Evolutionary conservation across 140 eudicot species (phyloP), one percentile per base, ranked within the genome.

Genomic region (Stevia rebaudiana): DNA sequence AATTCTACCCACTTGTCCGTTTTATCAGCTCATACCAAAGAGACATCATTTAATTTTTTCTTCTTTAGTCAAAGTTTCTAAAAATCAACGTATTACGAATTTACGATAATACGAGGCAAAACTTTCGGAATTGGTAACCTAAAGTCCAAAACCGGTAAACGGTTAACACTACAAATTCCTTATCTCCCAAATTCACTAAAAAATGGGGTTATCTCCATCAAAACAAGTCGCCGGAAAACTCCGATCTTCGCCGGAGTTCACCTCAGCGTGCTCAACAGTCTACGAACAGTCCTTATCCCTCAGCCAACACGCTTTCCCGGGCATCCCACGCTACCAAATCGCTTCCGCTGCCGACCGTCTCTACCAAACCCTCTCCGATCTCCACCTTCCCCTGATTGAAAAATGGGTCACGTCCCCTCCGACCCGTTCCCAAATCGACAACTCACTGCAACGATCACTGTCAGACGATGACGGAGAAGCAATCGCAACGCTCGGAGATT

Each of bases 271-370:
- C 80, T 62, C 62, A 53, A 56, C 92, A 24, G 81, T 65, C 69
- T 87, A 68, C 80, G 24, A 69, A 40, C 53, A 77, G 23, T 72
- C 74, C 39, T 46, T 76, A 25, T 35, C 84, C 33, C 71, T 79
- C 19, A 30, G 82, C 46, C 95, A 83, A 16, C 88, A 79, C 75
- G 66, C 86, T 8, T 87, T 84, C 84, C 61, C 82, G 0, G 91
- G 88, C 25, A 65, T 87, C 75, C 80, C 68, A 9, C 86, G 84
- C 47, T 87, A 87, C 84, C 92, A 87, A 42, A 79, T 84, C 54
- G 58, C 72, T 57, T 75, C 85, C 69, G 86, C 91, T 33, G 63
- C 86, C 57, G 76, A 74, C 23, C 81, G 68, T 56, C 92, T 90
- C 80, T 82, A 71, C 47, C 53, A 25, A 17, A 82, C 84, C 76